These are phyloP conservation scores for Metarhizium brunneum DNA, from an alignment of 2,329 filamentous ascomycete species.

Conservation along the genomic window DNA sequence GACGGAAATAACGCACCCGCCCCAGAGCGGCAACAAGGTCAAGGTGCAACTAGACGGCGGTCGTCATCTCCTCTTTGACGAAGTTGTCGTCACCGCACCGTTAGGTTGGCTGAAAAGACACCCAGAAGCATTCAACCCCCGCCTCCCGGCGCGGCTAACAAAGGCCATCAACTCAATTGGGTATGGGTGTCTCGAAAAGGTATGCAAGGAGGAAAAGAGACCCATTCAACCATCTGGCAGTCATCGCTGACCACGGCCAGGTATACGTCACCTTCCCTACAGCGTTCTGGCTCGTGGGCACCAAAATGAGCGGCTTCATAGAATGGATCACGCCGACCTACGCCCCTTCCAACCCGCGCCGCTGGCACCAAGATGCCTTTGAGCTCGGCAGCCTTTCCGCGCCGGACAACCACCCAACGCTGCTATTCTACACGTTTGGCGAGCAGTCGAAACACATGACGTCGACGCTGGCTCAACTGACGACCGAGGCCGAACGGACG, in stretches of 20 bases:
- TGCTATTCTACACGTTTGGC: constrained; percentile 76
- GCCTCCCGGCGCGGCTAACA: constrained; percentile 45
- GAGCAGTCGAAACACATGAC: constrained; percentile 49
- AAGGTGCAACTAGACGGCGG: constrained; percentile 35
- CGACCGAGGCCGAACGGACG: constrained; percentile 37
- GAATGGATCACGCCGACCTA: constrained; percentile 70
- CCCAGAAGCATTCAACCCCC: constrained; percentile 48
- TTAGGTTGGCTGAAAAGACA: constrained; percentile 61
- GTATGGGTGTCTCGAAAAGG: constrained; percentile 66
- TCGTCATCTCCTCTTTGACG: constrained; percentile 46
- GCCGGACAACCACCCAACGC: constrained; percentile 59
- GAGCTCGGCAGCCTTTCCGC: constrained; percentile 61
- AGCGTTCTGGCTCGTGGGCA: constrained; percentile 59
- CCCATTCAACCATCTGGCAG: background rate
- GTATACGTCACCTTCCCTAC: constrained; percentile 60
- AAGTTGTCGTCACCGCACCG: constrained; percentile 58
- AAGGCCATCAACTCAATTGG: constrained; percentile 55
- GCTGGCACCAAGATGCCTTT: constrained; percentile 69
- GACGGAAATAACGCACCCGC: constrained; percentile 28
- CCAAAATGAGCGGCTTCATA: constrained; percentile 54
- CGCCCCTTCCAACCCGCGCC: constrained; percentile 47
- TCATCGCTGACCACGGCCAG: constrained; percentile 15
- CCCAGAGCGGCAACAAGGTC: constrained; percentile 12
- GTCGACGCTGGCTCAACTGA: constrained; percentile 29
- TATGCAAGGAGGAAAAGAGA: constrained; percentile 14